Percentiles rank a stretch among this genome's conserved stretches.
phyloP scores from a whole-genome alignment of 1,284 basidiomycete genomes.

The Tilletiopsis washingtonensis region DNA sequence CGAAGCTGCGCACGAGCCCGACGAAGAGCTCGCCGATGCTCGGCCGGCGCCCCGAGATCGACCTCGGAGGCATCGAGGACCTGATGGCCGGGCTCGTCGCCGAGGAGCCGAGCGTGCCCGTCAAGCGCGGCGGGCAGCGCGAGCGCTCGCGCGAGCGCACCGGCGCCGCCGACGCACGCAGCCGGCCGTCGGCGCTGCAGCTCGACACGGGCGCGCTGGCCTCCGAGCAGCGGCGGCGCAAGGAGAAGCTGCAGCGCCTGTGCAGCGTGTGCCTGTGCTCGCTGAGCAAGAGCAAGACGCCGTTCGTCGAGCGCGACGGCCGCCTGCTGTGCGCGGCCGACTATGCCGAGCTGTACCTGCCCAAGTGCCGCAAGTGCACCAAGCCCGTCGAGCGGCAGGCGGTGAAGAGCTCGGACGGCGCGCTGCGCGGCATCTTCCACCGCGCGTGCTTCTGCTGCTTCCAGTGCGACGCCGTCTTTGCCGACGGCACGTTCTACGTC shows the following conservation, averaged over 20 bases:
- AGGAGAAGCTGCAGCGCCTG: conserved; percentile 1
- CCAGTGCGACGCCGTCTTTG: conserved; percentile 23
- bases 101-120: too few relatives aligned
- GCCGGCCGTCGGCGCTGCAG: too few relatives aligned
- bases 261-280: conserved; percentile 30
- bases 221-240: too few relatives aligned
- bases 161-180: too few relatives aligned
- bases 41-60: conserved; percentile 1
- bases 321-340: conserved; percentile 29
- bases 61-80: conserved; percentile 25
- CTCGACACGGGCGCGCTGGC: too few relatives aligned
- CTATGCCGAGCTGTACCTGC: conserved; percentile 32
- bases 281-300: conserved; percentile 20
- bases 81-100: too few relatives aligned
- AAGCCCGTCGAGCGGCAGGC: conserved; percentile 21
- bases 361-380: conserved; percentile 34
- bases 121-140: too few relatives aligned
- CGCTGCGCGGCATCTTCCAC: conserved; percentile 30
- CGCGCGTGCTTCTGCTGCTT: conserved; percentile 31
- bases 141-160: too few relatives aligned
- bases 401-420: conserved; percentile 35
- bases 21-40: background rate
- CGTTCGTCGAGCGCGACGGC: conserved; percentile 31
- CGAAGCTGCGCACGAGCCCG: background rate
- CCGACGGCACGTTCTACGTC: conserved; percentile 32